Evolutionary conservation across 2,329 filamentous ascomycete species (phyloP).

Genomic region (Exophiala sp.): DNA sequence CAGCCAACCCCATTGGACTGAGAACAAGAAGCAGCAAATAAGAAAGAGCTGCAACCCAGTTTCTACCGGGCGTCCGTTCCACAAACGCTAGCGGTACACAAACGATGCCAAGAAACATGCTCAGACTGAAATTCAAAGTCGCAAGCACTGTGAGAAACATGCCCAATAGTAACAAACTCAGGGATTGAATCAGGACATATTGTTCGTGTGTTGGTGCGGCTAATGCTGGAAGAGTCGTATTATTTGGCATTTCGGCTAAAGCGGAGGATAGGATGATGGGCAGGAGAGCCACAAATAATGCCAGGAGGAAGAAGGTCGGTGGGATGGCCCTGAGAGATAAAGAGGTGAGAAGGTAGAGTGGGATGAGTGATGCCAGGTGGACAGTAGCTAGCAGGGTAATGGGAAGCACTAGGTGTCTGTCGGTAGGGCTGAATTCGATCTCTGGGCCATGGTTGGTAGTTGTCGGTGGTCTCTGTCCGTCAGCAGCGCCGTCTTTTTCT

Average conservation of each 20-base stretch:
- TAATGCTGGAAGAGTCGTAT: constrained; percentile 53
- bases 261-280: constrained; percentile 41
- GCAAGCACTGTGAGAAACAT: constrained; percentile 88
- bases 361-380: constrained; percentile 72
- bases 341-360: constrained; percentile 75
- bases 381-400: constrained; percentile 64
- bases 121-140: constrained; percentile 90
- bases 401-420: constrained; percentile 45
- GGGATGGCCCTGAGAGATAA: constrained; percentile 35
- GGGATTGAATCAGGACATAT: constrained; percentile 65
- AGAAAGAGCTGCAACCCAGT: constrained; percentile 31
- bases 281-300: constrained; percentile 40
- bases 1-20: constrained; percentile 53
- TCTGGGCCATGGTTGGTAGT: background rate
- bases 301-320: constrained; percentile 49
- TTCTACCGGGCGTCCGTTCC: constrained; percentile 29
- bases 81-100: constrained; percentile 72
- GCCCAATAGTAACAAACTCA: constrained; percentile 86
- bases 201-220: constrained; percentile 15
- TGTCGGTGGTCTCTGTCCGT: constrained; percentile 3
- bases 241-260: constrained; percentile 35
- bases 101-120: constrained; percentile 75
- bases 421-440: constrained; percentile 30
- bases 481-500: constrained; percentile 14
- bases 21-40: constrained; percentile 52